Base-by-base conservation (phyloP, 1,284 basidiomycete genomes). In the Inonotus hispidus region DNA sequence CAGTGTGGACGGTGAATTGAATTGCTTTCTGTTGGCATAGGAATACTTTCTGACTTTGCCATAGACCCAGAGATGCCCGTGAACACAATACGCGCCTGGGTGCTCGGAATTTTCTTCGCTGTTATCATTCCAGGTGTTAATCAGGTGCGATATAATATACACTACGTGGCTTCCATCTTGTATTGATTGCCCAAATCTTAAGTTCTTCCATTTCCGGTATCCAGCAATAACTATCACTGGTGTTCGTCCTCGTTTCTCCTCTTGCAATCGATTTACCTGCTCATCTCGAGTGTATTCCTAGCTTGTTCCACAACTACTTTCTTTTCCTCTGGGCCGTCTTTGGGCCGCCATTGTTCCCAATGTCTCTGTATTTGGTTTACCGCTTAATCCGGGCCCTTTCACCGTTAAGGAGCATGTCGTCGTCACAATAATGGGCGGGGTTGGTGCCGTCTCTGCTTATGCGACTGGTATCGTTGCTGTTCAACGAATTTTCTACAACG, bases 151-250 rank as follows among this genome's bases (percentile, higher is more conserved):
- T 13, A 7, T 52, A 14, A 23, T 52, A 35, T 52, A 16, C 29
- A 11, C 25, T 50, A 79, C 79, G 10, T 27, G 25, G 23, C 47
- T 23, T 49, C 16, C 21, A 23, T 23, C 23, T 49, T 49, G 2
- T 52, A 52, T 7, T 55, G 53, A 45, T 39, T 19, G 16, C n/a
- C 6, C 27, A 37, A 68, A 86, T 59, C 87, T 87, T 67, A 84
- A 87, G 65, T 86, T 87, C 71, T 85, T 86, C 69, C 83, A 79
- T 70, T 84, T 87, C 69, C 81, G 86, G 7, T 87, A 84, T 64
- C 85, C 85, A 1, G 80, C 84, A 0, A 79, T 88, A 56, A 67
- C 67, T 41, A 67, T 75, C 60, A 65, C 65, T 14, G 68, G 68
- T n/a, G 72, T 72, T 62, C 14, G 70, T 68, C 32, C 32, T 23